Evolutionary conservation across 2,329 filamentous ascomycete genomes (phyloP).

Genomic region (Trichoderma afroharzianum): DNA sequence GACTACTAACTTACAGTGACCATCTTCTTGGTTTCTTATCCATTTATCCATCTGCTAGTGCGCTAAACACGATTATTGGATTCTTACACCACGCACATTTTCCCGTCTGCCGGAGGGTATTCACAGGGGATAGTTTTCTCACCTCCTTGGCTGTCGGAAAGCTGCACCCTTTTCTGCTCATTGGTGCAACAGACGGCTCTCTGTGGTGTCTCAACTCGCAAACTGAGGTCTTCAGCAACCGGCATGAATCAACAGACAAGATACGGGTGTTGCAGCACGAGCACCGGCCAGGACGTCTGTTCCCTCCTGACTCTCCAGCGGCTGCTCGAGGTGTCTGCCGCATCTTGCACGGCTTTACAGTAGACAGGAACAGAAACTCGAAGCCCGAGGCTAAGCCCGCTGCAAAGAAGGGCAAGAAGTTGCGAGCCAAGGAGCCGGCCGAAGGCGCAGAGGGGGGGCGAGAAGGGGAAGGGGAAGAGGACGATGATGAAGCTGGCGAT

Average conservation of each 20-base stretch:
- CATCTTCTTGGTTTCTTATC: conserved; percentile 54
- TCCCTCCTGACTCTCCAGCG: conserved; percentile 28
- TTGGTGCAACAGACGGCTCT: conserved; percentile 53
- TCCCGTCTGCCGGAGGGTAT: conserved; percentile 49
- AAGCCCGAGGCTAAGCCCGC: conserved; percentile 39
- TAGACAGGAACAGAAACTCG: conserved; percentile 48
- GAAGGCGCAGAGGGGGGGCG: conserved; percentile 31
- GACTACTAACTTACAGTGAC: conserved; percentile 52
- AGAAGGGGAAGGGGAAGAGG: conserved; percentile 29
- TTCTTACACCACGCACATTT: conserved; percentile 53
- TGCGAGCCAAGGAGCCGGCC: conserved; percentile 33
- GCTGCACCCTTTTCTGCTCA: conserved; percentile 51
- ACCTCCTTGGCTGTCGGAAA: conserved; percentile 48
- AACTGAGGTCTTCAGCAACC: conserved; percentile 35
- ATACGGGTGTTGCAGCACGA: conserved; percentile 51
- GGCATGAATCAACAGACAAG: conserved; percentile 33
- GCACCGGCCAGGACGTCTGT: conserved; percentile 38
- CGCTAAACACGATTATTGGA: conserved; percentile 49
- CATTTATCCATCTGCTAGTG: conserved; percentile 50
- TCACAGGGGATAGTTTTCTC: conserved; percentile 48
- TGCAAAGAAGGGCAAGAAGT: conserved; percentile 35
- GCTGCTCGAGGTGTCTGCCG: conserved; percentile 45
- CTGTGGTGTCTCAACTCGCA: conserved; percentile 46
- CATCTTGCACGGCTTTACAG: conserved; percentile 49
- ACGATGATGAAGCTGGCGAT: conserved; percentile 32